Base-by-base conservation (phyloP, 2,329 filamentous ascomycete species). In the Tolypocladium inflatum region DNA sequence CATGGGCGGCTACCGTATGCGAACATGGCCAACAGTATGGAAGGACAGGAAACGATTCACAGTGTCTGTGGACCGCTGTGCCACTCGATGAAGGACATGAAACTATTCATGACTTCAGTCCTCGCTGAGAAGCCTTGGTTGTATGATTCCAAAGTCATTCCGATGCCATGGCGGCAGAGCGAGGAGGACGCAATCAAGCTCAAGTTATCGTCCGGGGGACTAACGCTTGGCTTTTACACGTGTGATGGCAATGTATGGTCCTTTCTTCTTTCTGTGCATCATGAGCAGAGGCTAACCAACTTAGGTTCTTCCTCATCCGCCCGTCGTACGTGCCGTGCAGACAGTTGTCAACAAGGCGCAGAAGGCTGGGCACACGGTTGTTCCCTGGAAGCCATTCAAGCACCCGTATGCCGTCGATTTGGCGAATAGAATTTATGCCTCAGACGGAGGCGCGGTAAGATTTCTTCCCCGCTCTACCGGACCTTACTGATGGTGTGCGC, bases 161-260 rank as follows among this genome's bases (percentile, higher is more conserved):
- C 71, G 4, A 65, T 76, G 33, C 68, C 71, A 2, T 76, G 73
- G 74, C 56, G 71, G 64, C n/a, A 19, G 23, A 64, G 61, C 21
- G 63, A 65, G n/a, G 68, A 70, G 57, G 66, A 68, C 10, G 54
- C 51, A 1, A 61, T 64, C 57, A 65, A 63, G 37, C 30, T 39
- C 1, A 66, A 69, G 56, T 58, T 69, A 8, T 42, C 59, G 1
- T 58, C 62, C 13, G 62, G 61, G 1, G 59, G 58, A 0, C 57
- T 73, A 19, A 68, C 61, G 13, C 37, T 76, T 0, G 74, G 71
- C 0, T 72, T 69, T 55, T 74, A 68, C 38, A 60, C 62, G 11
- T 67, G 64, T n/a, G 70, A 68, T 57, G 66, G 65, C 38, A 63
- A 53, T 17, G 56, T 53, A 45, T 45, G 21, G 6, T 13, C 7